Conservation (phyloP, 2,329 filamentous ascomycete species). For the Paraconiothyrium sp. region DNA sequence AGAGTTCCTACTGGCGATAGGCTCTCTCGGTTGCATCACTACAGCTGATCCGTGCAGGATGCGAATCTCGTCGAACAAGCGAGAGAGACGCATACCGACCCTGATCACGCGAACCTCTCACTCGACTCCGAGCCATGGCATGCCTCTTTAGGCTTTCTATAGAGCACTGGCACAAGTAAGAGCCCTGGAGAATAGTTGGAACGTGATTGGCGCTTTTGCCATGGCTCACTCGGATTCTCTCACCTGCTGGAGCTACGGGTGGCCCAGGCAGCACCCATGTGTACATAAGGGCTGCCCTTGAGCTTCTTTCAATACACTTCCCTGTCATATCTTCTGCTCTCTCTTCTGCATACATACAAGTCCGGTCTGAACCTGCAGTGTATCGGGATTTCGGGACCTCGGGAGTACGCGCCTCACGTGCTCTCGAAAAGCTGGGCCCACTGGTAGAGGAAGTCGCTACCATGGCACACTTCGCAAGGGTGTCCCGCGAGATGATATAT, state of each 20-base stretch:
- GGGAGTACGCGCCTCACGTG: not conserved
- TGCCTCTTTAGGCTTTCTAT: not conserved
- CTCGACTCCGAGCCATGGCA: not conserved
- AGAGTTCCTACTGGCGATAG: too few species aligned
- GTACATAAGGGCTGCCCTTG: not conserved
- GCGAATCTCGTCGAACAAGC: not conserved
- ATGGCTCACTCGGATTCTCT: not conserved
- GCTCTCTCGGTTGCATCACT: not conserved
- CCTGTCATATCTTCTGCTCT: not conserved
- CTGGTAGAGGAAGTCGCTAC: not conserved
- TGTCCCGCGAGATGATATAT: conserved; percentile 10
- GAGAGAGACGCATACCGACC: not conserved
- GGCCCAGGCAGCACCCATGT: not conserved
- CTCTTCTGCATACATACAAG: not conserved
- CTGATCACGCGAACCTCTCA: not conserved
- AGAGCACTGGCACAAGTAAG: not conserved
- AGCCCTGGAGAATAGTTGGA: not conserved
- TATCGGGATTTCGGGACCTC: not conserved
- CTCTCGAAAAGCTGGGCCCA: not conserved
- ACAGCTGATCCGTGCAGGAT: not conserved
- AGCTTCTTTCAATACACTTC: not conserved
- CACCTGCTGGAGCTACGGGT: not conserved
- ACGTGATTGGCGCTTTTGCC: not conserved
- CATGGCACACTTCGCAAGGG: conserved; percentile 18
- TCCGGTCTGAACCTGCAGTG: too few species aligned